Evolutionary conservation across 257 asterid genomes (phyloP), one percentile per base, ranked within the genome.

Genomic region (Primulina eburnea): DNA sequence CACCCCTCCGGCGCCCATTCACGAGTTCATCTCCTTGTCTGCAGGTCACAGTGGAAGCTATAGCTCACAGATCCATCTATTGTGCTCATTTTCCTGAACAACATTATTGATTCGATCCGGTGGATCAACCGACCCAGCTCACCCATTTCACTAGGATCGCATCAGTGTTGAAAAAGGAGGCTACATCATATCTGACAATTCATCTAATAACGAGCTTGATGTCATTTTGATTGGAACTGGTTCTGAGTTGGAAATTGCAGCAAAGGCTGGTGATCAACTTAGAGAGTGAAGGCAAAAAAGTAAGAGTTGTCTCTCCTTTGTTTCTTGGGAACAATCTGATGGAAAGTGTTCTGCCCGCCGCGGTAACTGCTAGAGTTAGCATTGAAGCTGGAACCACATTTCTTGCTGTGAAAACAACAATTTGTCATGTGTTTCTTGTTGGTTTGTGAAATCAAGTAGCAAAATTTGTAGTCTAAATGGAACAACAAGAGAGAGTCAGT

Each of bases 101-200:
- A n/a, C n/a, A n/a, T n/a, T n/a, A n/a, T n/a, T n/a, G n/a, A n/a
- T n/a, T n/a, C n/a, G n/a, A n/a, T n/a, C n/a, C n/a, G n/a, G n/a
- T n/a, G n/a, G n/a, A n/a, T n/a, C n/a, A n/a, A n/a, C n/a, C n/a
- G n/a, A n/a, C n/a, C n/a, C n/a, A n/a, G n/a, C n/a, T n/a, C n/a
- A n/a, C n/a, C n/a, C n/a, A n/a, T n/a, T n/a, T n/a, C n/a, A n/a
- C n/a, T n/a, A n/a, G n/a, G n/a, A n/a, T n/a, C n/a, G n/a, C n/a
- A n/a, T n/a, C n/a, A n/a, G n/a, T n/a, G 90, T 82, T n/a, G 86
- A 75, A 57, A 88, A 86, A 82, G 95, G 95, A 68, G 95, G 90
- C 17, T 88, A 88, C 79, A 75, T 16, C 2, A 60, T 88, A 63
- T 81, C 90, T 1, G 90, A 84, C 71, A 82, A 86, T 50, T 78